Evolutionary conservation across 176 grass and related monocot genomes (phyloP), one percentile per base, ranked within the genome.

Genomic region (Lolium multiflorum): DNA sequence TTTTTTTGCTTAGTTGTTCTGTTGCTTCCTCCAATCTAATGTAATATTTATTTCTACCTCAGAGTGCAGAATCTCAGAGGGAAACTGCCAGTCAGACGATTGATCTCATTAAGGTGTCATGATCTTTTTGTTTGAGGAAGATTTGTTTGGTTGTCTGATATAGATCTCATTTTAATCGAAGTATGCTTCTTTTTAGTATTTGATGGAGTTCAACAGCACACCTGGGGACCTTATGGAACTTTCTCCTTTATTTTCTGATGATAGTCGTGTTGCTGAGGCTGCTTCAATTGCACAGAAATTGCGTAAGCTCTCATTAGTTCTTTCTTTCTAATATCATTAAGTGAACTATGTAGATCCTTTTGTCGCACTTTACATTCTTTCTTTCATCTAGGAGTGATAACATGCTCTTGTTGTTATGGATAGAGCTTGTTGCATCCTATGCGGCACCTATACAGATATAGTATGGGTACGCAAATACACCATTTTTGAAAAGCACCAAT

Each of bases 221-320:
- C 97, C 97, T 78, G 97, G 97, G 75, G 97, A 99, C 79, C 97
- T 99, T 59, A 96, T 99, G 97, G 97, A 99, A 77, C 97, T 99
- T 76, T 99, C 97, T 83, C 88, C 97, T 77, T 84, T 99, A 88
- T 99, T 99, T 91, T 99, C 97, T 75, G 94, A 99, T 75, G 97
- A 99, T 44, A 93, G 97, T 74, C 92, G 90, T 87, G 97, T 99
- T 83, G 92, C 92, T 80, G 97, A 96, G 85, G 97, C 97, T 89
- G 97, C 97, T 93, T 99, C 97, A 25, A 93, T 99, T 92, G 97
- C 97, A 93, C 94, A 96, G 68, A 99, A 99, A 96, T 92, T 99
- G 78, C 92, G 97, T 99, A 88, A 88, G 87, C 71, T 88, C 43
- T 59, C 26, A 71, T 11, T 79, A 28, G 16, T 74, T 71, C 24